Base-by-base conservation (phyloP, 23 red algal genomes). In the Gracilaria vermiculophylla region DNA sequence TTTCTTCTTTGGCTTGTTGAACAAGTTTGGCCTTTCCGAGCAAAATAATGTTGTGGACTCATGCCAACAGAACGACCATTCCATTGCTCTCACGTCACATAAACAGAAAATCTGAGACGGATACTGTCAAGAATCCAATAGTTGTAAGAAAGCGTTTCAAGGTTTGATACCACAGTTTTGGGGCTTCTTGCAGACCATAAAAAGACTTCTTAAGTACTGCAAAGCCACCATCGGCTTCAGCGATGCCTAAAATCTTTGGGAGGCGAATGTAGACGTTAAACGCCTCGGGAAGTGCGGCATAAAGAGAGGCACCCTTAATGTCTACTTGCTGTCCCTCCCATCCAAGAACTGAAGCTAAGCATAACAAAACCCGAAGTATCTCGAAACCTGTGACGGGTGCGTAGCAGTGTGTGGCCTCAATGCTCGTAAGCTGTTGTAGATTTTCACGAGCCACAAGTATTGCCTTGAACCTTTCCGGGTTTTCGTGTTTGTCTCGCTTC, bases 161-260 rank as follows among this genome's bases (percentile, higher is more conserved):
- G 11, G 80, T 77, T 25, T 70, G 31, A 61, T 76, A 61, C 67
- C 67, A 76, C 1, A 87, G 83, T 66, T 77, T 87, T 57, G 66
- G 83, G 37, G 83, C 83, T 64, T 75, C 49, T 34, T 69, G 65
- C 6, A 87, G 21, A 24, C 83, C 83, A 32, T 87, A 87, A 3
- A 87, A 51, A 39, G 65, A 87, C n/a, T 87, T 87, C 5, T 37
- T 6, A 8, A 87, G 83, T 76, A 3, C 31, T 25, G 50, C 83
- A 27, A 34, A 27, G 21, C 35, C 53, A 0, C 66, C 67, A 31
- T 61, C 41, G 4, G 49, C 47, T 2, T 40, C 44, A 20, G 47
- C 9, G 37, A 87, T 69, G 55, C 67, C 83, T 43, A 10, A 12
- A 42, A 87, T 62, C 3, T 11, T 61, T 40, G 83, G 83, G 15